Evolutionary conservation across 2,329 filamentous ascomycete genomes (phyloP).

Genomic region (Knufia fluminis): DNA sequence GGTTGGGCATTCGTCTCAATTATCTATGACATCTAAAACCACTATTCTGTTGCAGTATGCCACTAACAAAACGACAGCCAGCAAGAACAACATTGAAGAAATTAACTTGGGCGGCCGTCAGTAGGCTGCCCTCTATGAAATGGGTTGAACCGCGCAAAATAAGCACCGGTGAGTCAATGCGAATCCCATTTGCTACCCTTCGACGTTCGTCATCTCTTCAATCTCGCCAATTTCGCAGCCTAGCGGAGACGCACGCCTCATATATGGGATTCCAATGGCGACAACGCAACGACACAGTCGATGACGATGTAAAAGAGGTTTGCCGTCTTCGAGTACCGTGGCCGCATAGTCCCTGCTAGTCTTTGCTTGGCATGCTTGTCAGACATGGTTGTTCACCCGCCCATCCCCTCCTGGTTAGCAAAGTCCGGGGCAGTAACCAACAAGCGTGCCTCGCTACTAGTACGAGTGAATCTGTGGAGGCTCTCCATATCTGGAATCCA

Average conservation of each 20-base stretch:
- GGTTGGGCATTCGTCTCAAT: no score
- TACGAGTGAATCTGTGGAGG: background rate
- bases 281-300: no score
- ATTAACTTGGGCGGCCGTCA: background rate
- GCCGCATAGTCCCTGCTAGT: slow-evolving; percentile 1
- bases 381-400: background rate
- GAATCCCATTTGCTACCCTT: background rate
- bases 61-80: background rate
- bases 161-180: slow-evolving; percentile 1
- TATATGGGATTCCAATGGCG: no score
- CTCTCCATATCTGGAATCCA: background rate
- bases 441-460: background rate
- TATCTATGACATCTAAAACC: no score
- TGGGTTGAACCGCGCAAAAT: slow-evolving; percentile 6
- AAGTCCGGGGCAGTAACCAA: background rate
- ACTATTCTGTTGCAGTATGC: background rate
- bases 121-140: background rate
- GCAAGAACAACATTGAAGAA: background rate
- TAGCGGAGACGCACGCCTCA: no score
- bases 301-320: no score
- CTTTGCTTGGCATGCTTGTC: background rate
- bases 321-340: background rate
- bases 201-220: background rate
- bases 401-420: background rate
- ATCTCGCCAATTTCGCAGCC: no score